A percentile compares a stretch with the other conserved stretches of the same genome.
Evolutionary conservation across 78 protist genomes (phyloP).

Genomic region (Guillardia theta): DNA sequence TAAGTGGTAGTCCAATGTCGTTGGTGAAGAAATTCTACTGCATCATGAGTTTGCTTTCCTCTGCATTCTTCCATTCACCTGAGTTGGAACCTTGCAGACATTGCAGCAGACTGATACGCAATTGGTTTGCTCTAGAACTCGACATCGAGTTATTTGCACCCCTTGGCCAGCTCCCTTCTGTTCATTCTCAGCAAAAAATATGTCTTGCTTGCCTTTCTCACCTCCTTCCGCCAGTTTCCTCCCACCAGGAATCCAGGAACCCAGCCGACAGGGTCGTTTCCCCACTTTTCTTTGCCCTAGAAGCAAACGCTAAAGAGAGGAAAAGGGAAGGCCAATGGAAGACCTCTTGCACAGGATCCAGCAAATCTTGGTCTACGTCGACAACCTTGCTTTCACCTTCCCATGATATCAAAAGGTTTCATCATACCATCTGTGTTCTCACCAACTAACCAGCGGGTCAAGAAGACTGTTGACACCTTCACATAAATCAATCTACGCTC

Average conservation of each 20-base stretch:
- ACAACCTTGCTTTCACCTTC: neutral
- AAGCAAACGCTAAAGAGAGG: too few species aligned
- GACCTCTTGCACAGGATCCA: too few species aligned
- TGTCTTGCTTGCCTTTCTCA: too few species aligned
- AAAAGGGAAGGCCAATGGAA: too few species aligned
- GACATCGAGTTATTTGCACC: neutral
- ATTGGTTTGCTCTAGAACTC: neutral
- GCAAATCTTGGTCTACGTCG: neutral
- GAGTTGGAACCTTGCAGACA: neutral
- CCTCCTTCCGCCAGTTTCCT: neutral
- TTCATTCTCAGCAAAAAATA: too few species aligned
- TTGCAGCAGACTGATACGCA: slow-evolving; percentile 3
- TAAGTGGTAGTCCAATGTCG: neutral
- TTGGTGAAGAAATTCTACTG: neutral
- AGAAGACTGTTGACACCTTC: neutral
- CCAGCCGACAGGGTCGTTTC: neutral
- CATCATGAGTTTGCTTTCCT: too few species aligned
- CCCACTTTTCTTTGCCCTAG: neutral
- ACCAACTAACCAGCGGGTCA: slow-evolving; percentile 1
- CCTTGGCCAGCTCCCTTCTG: neutral
- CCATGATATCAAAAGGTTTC: too few species aligned
- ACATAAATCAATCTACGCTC: too few species aligned
- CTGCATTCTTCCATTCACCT: too few species aligned
- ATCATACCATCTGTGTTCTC: too few species aligned
- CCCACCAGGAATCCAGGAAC: neutral